phyloP scores from a whole-genome alignment of 331 rosid genomes.

The Malus hybrid region DNA sequence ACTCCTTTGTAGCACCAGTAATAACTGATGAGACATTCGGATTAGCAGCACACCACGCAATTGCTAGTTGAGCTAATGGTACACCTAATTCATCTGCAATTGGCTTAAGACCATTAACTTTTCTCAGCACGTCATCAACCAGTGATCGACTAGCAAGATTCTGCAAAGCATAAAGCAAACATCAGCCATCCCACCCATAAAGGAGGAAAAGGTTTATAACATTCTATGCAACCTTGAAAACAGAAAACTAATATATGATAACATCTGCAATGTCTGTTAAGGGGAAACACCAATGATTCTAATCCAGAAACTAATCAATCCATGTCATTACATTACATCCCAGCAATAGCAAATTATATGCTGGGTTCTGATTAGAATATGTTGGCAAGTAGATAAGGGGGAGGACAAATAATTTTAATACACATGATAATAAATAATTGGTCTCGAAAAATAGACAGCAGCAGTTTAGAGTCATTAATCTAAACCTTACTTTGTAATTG shows the following conservation, averaged over 20 bases:
- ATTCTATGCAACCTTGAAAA: background rate
- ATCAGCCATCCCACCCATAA: background rate
- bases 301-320: background rate
- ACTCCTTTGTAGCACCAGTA: slow-evolving; percentile 94
- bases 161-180: slow-evolving; percentile 32
- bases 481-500: slow-evolving; percentile 75
- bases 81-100: slow-evolving; percentile 94
- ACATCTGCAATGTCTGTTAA: background rate
- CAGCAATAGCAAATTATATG: background rate
- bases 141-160: slow-evolving; percentile 80
- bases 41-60: slow-evolving; percentile 97
- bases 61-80: slow-evolving; percentile 81
- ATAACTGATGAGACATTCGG: slow-evolving; percentile 94
- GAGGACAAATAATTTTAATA: background rate
- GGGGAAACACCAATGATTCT: background rate
- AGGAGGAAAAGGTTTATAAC: background rate
- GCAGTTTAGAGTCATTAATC: background rate
- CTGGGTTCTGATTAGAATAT: background rate
- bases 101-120: slow-evolving; percentile 87
- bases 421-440: no score
- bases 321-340: background rate
- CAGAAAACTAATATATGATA: background rate
- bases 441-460: no score
- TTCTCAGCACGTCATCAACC: slow-evolving; percentile 74
- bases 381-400: background rate